A percentile compares a stretch with the other conserved stretches of the same genome.
Conservation (phyloP, 805 yeast species). For the Wickerhamomyces bovis region DNA sequence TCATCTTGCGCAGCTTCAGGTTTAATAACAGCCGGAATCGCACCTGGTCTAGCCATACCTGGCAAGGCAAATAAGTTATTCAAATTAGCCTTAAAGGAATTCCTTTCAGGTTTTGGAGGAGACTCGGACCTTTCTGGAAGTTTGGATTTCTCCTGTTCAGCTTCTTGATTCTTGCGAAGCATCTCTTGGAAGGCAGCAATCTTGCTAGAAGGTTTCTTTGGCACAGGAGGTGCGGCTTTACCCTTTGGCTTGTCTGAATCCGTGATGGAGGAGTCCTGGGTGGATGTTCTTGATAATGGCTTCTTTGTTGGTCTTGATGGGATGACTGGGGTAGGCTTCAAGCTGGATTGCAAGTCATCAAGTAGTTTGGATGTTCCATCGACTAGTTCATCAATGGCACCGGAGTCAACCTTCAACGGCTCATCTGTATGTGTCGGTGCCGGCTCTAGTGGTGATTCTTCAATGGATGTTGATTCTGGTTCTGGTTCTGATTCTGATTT, state of each 20-base stretch:
- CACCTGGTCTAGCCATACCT: conserved; percentile 36
- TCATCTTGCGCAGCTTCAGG: conserved; percentile 3
- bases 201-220: conserved; percentile 71
- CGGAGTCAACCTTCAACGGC: not conserved
- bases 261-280: conserved; percentile 2
- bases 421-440: not conserved
- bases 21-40: conserved; percentile 18
- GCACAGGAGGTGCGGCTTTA: conserved; percentile 57
- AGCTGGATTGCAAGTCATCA: not conserved
- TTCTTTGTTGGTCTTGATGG: not conserved
- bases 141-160: conserved; percentile 25
- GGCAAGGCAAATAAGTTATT: conserved; percentile 58
- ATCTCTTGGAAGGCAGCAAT: conserved; percentile 80
- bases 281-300: not conserved
- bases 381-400: not conserved
- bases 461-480: not conserved
- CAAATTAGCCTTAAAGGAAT: conserved; percentile 46
- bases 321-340: not conserved
- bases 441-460: not conserved
- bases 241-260: conserved; percentile 3
- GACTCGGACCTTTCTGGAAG: not conserved
- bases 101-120: conserved; percentile 16
- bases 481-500: not conserved
- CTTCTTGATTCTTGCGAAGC: conserved; percentile 56
- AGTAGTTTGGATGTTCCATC: not conserved